Evolutionary conservation across 176 grass and related monocot species (phyloP).

Genomic region (Puccinellia tenuiflora): DNA sequence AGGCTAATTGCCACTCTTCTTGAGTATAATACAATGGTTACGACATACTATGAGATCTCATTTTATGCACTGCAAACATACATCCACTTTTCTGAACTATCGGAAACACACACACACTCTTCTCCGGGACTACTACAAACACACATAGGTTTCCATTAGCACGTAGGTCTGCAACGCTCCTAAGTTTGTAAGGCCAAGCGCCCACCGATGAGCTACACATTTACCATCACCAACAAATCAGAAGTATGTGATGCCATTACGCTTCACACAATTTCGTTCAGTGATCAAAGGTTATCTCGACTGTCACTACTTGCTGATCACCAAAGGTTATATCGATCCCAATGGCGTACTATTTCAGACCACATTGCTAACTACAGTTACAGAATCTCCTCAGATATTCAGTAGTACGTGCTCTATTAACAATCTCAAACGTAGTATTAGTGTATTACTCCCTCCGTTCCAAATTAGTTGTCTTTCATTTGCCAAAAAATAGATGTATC

Average conservation of each 20-base stretch:
- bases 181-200: background rate
- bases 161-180: background rate
- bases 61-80: background rate
- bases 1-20: no score
- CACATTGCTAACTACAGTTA: background rate
- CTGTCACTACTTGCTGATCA: background rate
- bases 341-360: background rate
- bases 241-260: background rate
- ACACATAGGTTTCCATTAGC: background rate
- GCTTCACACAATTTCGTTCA: background rate
- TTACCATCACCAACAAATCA: background rate
- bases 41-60: no score
- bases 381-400: background rate
- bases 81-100: background rate
- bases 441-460: background rate
- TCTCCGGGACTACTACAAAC: background rate
- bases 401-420: background rate
- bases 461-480: no score
- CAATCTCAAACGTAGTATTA: background rate
- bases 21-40: no score
- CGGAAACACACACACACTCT: background rate
- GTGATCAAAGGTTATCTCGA: background rate
- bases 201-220: no score
- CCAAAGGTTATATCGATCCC: background rate
- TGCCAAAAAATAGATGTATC: no score